A percentile compares a stretch with the other conserved stretches of the same genome.
These are phyloP conservation scores for Phytophthora sojae DNA, from an alignment of 352 stramenopile genomes.

Conservation along the genomic window DNA sequence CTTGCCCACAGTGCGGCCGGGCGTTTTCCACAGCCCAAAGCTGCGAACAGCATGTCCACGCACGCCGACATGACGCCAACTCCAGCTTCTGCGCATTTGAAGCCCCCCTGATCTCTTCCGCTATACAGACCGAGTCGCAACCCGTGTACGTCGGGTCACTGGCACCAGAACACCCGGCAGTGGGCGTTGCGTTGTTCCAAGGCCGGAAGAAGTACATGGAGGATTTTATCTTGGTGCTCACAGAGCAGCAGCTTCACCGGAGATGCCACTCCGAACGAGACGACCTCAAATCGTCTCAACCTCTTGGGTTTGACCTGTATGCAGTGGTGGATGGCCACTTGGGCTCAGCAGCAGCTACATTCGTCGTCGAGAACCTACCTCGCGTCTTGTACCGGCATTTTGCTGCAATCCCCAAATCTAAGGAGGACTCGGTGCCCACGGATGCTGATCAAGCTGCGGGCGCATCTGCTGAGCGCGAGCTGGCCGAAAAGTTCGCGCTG, in stretches of 20 bases:
- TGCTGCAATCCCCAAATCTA: slow-evolving; percentile 25
- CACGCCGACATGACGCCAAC: slow-evolving; percentile 49
- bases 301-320: slow-evolving; percentile 86
- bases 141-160: slow-evolving; percentile 16
- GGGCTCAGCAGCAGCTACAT: slow-evolving; percentile 90
- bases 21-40: slow-evolving; percentile 68
- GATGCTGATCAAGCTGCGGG: neutral
- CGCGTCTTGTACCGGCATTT: slow-evolving; percentile 45
- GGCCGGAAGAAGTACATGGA: slow-evolving; percentile 95
- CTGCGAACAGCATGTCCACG: slow-evolving; percentile 64
- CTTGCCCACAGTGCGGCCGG: slow-evolving; percentile 69
- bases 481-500: slow-evolving; percentile 64
- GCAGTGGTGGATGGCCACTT: slow-evolving; percentile 96
- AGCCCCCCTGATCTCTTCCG: slow-evolving; percentile 21
- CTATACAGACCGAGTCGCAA: slow-evolving; percentile 35
- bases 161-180: slow-evolving; percentile 12
- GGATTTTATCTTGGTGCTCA: slow-evolving; percentile 71
- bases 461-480: slow-evolving; percentile 35
- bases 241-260: slow-evolving; percentile 35
- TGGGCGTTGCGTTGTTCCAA: slow-evolving; percentile 83
- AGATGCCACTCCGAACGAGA: neutral
- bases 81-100: slow-evolving; percentile 74
- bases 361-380: slow-evolving; percentile 61
- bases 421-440: neutral
- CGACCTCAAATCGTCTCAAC: neutral